Evolutionary conservation across 139 green algal genomes (phyloP).

Genomic region (Chlamydomonas sphaeroides): DNA sequence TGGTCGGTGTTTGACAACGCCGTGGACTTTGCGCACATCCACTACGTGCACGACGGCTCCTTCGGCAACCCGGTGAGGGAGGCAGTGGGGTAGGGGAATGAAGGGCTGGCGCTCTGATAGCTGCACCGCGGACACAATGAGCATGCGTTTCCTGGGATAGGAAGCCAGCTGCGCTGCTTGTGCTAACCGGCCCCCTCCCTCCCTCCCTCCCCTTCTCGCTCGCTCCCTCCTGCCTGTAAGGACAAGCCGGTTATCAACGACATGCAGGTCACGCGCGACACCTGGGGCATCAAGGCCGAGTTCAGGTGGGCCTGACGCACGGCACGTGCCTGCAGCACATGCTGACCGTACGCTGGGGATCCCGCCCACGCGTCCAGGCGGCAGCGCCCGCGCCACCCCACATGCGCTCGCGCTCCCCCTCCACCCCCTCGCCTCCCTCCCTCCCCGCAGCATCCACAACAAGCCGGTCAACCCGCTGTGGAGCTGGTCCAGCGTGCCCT

Average conservation of each 20-base stretch:
- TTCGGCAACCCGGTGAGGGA: slow-evolving; percentile 72
- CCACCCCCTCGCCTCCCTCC: not conserved
- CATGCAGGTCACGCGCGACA: slow-evolving; percentile 70
- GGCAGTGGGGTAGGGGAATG: too few relatives aligned
- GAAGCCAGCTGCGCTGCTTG: too few relatives aligned
- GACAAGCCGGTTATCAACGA: slow-evolving; percentile 73
- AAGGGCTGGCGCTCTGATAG: too few relatives aligned
- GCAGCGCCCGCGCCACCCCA: too few relatives aligned
- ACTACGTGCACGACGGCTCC: slow-evolving; percentile 85
- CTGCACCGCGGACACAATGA: too few relatives aligned
- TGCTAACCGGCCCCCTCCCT: too few relatives aligned
- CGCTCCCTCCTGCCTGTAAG: not conserved
- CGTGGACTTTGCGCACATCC: slow-evolving; percentile 92
- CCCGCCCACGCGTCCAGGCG: too few relatives aligned
- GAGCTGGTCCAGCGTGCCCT: slow-evolving; percentile 67
- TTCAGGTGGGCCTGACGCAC: slow-evolving; percentile 59
- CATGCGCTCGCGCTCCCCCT: too few relatives aligned
- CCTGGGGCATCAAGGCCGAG: slow-evolving; percentile 41
- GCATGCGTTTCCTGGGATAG: too few relatives aligned
- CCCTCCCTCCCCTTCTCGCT: not conserved
- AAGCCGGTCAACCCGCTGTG: slow-evolving; percentile 83
- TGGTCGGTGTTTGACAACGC: slow-evolving; percentile 91
- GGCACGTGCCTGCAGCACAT: too few relatives aligned
- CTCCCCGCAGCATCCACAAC: slow-evolving; percentile 78
- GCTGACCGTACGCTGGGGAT: too few relatives aligned